Evolutionary conservation across 2,329 filamentous ascomycete species (phyloP), one percentile per base, ranked within the genome.

Genomic region (Xylaria sp.): DNA sequence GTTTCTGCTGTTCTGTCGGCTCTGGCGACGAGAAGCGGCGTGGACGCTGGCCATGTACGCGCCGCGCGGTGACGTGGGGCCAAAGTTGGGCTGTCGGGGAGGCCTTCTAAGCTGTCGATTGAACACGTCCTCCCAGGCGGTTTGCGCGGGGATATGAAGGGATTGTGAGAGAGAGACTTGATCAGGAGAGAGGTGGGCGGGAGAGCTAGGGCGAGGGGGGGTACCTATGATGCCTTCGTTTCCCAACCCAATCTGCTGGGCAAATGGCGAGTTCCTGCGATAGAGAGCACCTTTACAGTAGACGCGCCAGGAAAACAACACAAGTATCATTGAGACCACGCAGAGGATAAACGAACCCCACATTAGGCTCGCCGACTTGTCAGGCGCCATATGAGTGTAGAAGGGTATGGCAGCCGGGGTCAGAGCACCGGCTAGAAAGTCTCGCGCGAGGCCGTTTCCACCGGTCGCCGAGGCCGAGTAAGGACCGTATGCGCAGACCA

Each of bases 401-500:
- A 87, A 83, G 0, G 88, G 89, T 1, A 84, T 86, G 0, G 88
- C 86, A 36, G 87, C 89, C 36, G 90, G 80, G 1, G 89, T 89
- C 13, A 89, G 82, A n/a, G 90, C 82, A 78, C 89, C 89, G 36
- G 89, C 89, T 30, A 91, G 80, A 75, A 91, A 86, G 71, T 91
- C 89, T 72, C 89, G 83, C 39, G 88, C 84, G 80, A 89, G 90
- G 20, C 88, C 89, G 72, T 91, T 91, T 20, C 89, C 89, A 55
- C 89, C 89, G 0, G 88, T 90, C 0, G 89, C 89, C 1, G 87
- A 90, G 12, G 89, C 89, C 2, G 89, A 87, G 77, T 90, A 91
- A 0, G 86, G 86, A 0, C 89, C 89, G 72, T 91, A 92, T 6
- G 89, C 88, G 68, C 86, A 89, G 67, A 91, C 87, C 85, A 90